Conservation (phyloP, 2,329 filamentous ascomycete species). For the Mycosphaerella arachidis region DNA sequence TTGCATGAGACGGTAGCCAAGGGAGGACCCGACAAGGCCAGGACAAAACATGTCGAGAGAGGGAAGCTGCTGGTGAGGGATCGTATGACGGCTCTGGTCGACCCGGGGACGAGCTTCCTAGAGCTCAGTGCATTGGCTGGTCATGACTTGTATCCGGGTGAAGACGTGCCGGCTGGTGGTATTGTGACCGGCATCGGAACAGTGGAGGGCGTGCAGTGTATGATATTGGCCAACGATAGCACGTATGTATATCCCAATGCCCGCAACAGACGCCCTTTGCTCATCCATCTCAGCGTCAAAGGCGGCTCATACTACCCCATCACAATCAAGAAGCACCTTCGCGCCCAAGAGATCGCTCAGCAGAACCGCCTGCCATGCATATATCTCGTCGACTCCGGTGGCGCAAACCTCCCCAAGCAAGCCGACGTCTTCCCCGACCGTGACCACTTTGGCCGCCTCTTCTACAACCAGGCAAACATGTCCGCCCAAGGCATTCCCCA, state of each 20-base stretch:
- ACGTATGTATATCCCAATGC: conserved; percentile 55
- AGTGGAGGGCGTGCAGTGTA: conserved; percentile 84
- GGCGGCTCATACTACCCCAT: conserved; percentile 96
- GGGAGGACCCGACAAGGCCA: conserved; percentile 75
- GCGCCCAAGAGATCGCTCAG: conserved; percentile 83
- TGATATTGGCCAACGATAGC: conserved; percentile 93
- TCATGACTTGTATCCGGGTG: conserved; percentile 77
- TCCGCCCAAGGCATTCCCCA: conserved; percentile 84
- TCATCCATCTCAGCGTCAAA: too few species aligned
- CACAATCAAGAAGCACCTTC: conserved; percentile 94
- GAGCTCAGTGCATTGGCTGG: conserved; percentile 92
- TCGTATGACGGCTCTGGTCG: conserved; percentile 78
- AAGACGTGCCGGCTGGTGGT: conserved; percentile 81
- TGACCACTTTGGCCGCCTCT: conserved; percentile 94
- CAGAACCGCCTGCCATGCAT: conserved; percentile 85
- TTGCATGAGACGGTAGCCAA: conserved; percentile 63
- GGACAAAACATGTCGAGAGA: conserved; percentile 78
- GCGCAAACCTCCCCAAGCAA: conserved; percentile 91
- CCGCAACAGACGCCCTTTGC: too few species aligned
- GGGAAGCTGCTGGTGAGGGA: conserved; percentile 95
- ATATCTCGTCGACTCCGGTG: conserved; percentile 93
- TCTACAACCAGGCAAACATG: conserved; percentile 97
- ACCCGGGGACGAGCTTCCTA: conserved; percentile 83
- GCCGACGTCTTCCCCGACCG: conserved; percentile 92
- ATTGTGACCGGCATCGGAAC: conserved; percentile 90